A percentile compares a stretch with the other conserved stretches of the same genome.
Conservation (phyloP, 1,284 basidiomycete genomes). For the Pyrrhoderma lamaoense region DNA sequence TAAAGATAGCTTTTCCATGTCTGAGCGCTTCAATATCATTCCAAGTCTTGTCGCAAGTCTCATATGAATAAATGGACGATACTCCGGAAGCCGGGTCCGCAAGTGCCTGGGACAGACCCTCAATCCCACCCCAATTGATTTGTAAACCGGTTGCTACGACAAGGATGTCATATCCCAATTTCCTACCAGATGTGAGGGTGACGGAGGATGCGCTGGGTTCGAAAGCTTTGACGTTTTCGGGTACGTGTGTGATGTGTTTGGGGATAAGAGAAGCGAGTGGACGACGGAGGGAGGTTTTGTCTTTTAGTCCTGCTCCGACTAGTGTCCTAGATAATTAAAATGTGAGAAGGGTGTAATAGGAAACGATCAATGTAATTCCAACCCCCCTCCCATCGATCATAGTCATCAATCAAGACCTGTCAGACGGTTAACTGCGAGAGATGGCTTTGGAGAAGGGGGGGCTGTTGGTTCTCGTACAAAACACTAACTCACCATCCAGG, state of each 20-base stretch:
- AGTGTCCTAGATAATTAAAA: slow-evolving; percentile 60
- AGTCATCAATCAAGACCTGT: too few species aligned
- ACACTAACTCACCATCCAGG: slow-evolving; percentile 64
- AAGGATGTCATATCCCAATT: slow-evolving; percentile 78
- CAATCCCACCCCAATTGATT: slow-evolving; percentile 75
- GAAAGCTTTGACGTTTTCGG: slow-evolving; percentile 71
- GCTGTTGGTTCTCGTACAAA: slow-evolving; percentile 10
- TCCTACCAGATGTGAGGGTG: slow-evolving; percentile 62
- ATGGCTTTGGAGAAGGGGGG: slow-evolving; percentile 1
- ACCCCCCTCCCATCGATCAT: too few species aligned
- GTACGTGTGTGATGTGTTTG: slow-evolving; percentile 64
- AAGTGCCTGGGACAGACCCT: slow-evolving; percentile 76
- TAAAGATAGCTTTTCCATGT: slow-evolving; percentile 85
- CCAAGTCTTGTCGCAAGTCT: slow-evolving; percentile 86
- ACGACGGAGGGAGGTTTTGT: slow-evolving; percentile 59
- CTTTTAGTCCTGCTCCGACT: slow-evolving; percentile 81
- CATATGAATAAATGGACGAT: slow-evolving; percentile 88
- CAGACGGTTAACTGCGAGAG: too few species aligned
- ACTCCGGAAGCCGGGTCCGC: slow-evolving; percentile 75
- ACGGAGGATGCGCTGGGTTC: slow-evolving; percentile 71
- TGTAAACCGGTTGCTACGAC: slow-evolving; percentile 88
- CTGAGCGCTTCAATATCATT: slow-evolving; percentile 69
- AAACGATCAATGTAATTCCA: too few species aligned
- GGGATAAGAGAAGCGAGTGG: slow-evolving; percentile 69
- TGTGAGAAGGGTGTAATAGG: background rate